Evolutionary conservation across 805 yeast genomes (phyloP), one percentile per base, ranked within the genome.

Genomic region (Peterozyma toletana): DNA sequence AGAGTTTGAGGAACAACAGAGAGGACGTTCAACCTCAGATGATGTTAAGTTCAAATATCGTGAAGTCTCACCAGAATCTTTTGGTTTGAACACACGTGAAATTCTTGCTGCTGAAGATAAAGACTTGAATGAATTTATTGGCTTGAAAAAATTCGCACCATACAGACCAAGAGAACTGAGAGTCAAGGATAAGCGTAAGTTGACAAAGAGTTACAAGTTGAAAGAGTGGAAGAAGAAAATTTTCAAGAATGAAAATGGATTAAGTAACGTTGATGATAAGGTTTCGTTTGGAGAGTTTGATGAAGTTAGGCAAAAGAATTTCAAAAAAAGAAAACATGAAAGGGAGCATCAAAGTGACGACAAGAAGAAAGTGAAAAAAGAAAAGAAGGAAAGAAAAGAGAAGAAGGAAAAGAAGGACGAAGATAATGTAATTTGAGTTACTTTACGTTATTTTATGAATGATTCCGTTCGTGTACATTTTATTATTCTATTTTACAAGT

Each of bases 11-110:
- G 83, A 71, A 45, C 78, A 79, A 52, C 77, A 86, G 41, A 80
- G 89, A 48, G 68, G 78, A 1, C 66, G 67, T 29, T 62, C 68
- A 9, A 71, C 61, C 5, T 70, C 68, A 2, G 73, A 73, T 13
- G 71, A 60, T 6, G 54, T 78, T 35, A 74, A 70, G 43, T 91
- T 93, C 73, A 81, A 80, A 54, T 93, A 93, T 59, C 77, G 97
- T 55, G 96, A 89, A 54, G 98, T 93, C 3, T 89, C 96, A 1
- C 97, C 99, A 9, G 98, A 93, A 56, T 68, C 89, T 9, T 93
- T 77, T 65, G 98, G 98, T 11, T 71, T 93, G 40, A 72, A 86
- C 0, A 75, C 93, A 0, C 73, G 93, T 49, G 99, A 93, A 54
- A 93, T 93, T 39, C 69, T 93, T 43, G 66, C 87, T 46, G 99